Conservation (phyloP, 1,284 basidiomycete genomes). For the Xerocomus tenax region DNA sequence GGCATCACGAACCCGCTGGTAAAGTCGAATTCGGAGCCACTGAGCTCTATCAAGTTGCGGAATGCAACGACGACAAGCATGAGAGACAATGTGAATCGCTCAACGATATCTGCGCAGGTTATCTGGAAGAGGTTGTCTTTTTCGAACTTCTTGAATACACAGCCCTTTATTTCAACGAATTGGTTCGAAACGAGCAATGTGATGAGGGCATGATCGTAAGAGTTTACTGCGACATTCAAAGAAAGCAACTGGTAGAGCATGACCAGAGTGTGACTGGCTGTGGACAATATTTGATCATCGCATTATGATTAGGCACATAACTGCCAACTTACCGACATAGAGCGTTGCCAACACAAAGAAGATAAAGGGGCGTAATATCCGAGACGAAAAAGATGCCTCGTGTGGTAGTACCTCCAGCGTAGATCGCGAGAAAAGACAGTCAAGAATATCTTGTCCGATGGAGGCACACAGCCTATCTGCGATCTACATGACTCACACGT, state of each 20-base stretch:
- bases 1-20: conserved; percentile 65
- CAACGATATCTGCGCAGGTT: conserved; percentile 97
- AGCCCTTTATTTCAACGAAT: conserved; percentile 99
- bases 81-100: conserved; percentile 86
- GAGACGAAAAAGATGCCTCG: conserved; percentile 48
- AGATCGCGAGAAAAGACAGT: conserved; percentile 90
- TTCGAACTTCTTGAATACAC: conserved; percentile 99
- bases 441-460: conserved; percentile 95
- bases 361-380: conserved; percentile 68
- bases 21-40: conserved; percentile 79
- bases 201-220: conserved; percentile 92
- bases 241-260: conserved; percentile 95
- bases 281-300: neutral
- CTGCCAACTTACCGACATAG: conserved; percentile 65
- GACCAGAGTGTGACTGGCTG: conserved; percentile 86
- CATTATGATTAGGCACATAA: neutral
- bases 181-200: conserved; percentile 96
- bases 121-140: conserved; percentile 99
- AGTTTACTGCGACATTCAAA: conserved; percentile 96
- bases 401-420: conserved; percentile 74
- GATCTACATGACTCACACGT: conserved; percentile 49
- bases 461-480: conserved; percentile 92
- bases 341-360: conserved; percentile 79
- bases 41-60: conserved; percentile 91
- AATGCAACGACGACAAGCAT: conserved; percentile 91